phyloP scores from a whole-genome alignment of 164 flowering plant genomes.

The Kalanchoe fedtschenkoi region DNA sequence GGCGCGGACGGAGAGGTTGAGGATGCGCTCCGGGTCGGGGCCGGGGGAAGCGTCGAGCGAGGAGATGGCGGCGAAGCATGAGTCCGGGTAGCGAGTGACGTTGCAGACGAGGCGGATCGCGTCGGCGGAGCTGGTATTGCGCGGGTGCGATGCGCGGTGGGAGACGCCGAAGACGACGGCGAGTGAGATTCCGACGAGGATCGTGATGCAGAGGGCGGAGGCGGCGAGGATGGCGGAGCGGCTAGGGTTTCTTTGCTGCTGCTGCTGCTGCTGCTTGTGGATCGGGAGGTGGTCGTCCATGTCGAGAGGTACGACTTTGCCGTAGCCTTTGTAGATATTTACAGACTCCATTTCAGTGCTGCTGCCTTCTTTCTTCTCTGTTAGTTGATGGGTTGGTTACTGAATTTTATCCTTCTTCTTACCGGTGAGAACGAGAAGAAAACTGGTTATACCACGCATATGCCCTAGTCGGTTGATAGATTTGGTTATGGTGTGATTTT shows the following conservation, averaged over 20 bases:
- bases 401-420: neutral
- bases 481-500: too few relatives aligned
- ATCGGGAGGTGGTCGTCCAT: constrained; percentile 10
- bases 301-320: constrained; percentile 18
- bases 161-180: constrained; percentile 11
- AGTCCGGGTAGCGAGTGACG: constrained; percentile 34
- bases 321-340: constrained; percentile 25
- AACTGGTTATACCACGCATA: too few relatives aligned
- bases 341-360: neutral
- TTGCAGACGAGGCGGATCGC: constrained; percentile 27
- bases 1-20: constrained; percentile 27
- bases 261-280: neutral
- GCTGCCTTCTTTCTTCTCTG: neutral
- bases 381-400: neutral
- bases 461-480: too few relatives aligned
- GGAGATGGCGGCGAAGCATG: constrained; percentile 33
- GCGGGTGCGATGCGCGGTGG: neutral
- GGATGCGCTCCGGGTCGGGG: constrained; percentile 29
- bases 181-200: constrained; percentile 15
- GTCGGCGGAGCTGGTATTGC: constrained; percentile 4
- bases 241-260: neutral
- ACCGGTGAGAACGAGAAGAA: too few relatives aligned
- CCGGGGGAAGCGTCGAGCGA: constrained; percentile 16
- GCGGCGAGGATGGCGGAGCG: constrained; percentile 9
- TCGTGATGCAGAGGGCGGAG: constrained; percentile 13